Base-by-base conservation (phyloP, 495 filamentous ascomycete species). In the Penicillium malachiteum region DNA sequence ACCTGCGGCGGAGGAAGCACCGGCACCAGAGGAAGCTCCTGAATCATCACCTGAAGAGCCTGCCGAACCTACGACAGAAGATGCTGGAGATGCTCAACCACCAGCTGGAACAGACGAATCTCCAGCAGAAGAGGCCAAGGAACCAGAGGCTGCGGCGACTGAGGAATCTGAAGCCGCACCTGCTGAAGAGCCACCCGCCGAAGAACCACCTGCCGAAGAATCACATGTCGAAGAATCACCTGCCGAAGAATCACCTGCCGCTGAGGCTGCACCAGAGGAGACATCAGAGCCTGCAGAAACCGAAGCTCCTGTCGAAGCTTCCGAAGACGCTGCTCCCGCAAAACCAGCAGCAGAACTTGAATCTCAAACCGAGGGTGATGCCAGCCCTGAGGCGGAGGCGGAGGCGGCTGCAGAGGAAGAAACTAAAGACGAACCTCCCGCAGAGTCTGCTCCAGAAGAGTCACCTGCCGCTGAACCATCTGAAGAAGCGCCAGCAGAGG, bases 261-360 rank as follows among this genome's bases (percentile, higher is more conserved):
- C 33, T 34, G 33, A 34, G 33, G 33, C 6, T 34, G 33, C 33
- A 6, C 33, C 33, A 34, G 33, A 37, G 34, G 34, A 37, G 7
- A 37, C 34, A 9, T 5, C 34, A 37, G 34, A 37, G 34, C 9
- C 34, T 13, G 34, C 2, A 13, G 9, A 1, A 37, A 37, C 34
- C 7, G 34, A 37, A 37, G 34, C 34, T 37, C 34, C 38, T 45
- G 32, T 32, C 17, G 56, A 57, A 61, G 50, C 45, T 16, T 17
- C 47, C 44, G 32, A 50, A 39, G 64, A 56, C 35, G 58, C 59
- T 34, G 16, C 39, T 10, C 33, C 58, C 8, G 9, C 34, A 10
- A 5, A 37, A 37, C 34, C 34, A 26, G 21, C 21, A 26, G 21
- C 21, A 26, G 21, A 26, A 26, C 21, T 4, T 26, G 21, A 26